Evolutionary conservation across 371 early-diverging fungal genomes (phyloP), one percentile per base, ranked within the genome.

Genomic region (Parasitella parasitica): DNA sequence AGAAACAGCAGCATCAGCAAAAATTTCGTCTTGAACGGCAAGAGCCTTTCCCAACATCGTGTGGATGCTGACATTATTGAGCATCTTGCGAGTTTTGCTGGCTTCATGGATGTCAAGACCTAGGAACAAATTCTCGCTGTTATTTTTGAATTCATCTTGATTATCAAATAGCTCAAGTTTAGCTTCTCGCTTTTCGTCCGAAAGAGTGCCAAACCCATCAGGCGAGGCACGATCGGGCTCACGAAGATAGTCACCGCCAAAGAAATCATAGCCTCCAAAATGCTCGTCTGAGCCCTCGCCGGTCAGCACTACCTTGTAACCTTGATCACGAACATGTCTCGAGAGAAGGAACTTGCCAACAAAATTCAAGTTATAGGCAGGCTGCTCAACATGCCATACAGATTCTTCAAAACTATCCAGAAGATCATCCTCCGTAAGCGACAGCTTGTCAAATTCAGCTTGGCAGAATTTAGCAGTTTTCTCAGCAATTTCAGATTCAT

Each of bases 261-360:
- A 65, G 58, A 85, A 84, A 3, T 70, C 58, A 66, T 88, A 86
- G 0, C 89, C 89, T 6, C 82, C 85, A 68, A 86, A 88, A 13
- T 46, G 46, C 20, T 46, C 46, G 13, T 46, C 89, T 0, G 86
- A 82, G 0, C 84, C 87, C 63, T 88, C 86, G 26, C 88, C 89
- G 0, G 87, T 86, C 62, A 81, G 71, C n/a, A 88, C 77, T 0
- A 77, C 67, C 43, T 55, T 71, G 66, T 80, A 75, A 4, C 86
- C 86, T 32, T 55, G 38, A 22, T 69, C 69, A 53, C 64, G 64
- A 6, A 59, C 64, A 43, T 56, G 39, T 28, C 28, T 48, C 11
- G 69, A 69, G 32, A 69, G 36, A 15, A 69, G 30, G 43, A 60
- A 60, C 4, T 46, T 46, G 24, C 24, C 46, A 12, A 46, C 22